Conservation (phyloP, 805 yeast species). For the Yarrowia divulgata region DNA sequence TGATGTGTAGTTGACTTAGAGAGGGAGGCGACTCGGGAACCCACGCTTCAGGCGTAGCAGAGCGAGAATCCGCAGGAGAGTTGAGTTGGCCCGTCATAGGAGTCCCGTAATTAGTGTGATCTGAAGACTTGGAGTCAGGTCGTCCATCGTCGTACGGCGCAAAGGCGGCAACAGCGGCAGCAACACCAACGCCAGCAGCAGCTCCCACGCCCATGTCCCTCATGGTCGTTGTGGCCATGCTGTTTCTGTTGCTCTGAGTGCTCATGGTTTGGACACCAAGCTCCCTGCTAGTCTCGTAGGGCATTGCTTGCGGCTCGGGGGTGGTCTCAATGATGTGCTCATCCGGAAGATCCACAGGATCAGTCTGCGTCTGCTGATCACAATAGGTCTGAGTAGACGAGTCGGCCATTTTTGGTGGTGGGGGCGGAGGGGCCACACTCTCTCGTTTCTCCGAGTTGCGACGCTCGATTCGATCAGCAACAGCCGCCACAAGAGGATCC, state of each 20-base stretch:
- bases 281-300: not conserved
- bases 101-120: slow-evolving; percentile 9
- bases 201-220: not conserved
- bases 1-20: slow-evolving; percentile 8
- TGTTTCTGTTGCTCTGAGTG: slow-evolving; percentile 14
- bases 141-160: not conserved
- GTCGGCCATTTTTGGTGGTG: slow-evolving; percentile 29
- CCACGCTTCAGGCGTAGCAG: slow-evolving; percentile 11
- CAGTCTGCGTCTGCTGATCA: slow-evolving; percentile 34
- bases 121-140: not conserved
- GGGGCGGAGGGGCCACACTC: slow-evolving; percentile 5
- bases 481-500: slow-evolving; percentile 40
- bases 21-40: slow-evolving; percentile 23
- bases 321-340: slow-evolving; percentile 24
- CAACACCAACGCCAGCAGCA: not conserved
- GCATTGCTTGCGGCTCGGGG: not conserved
- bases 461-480: slow-evolving; percentile 38
- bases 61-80: not conserved
- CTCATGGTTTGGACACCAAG: slow-evolving; percentile 30
- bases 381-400: slow-evolving; percentile 36
- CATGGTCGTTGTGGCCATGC: slow-evolving; percentile 1
- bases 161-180: not conserved
- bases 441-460: slow-evolving; percentile 15
- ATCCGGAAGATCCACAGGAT: slow-evolving; percentile 23
- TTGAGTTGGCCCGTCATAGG: not conserved